Conservation (phyloP, 257 asterid genomes). For the Solanum chilense region DNA sequence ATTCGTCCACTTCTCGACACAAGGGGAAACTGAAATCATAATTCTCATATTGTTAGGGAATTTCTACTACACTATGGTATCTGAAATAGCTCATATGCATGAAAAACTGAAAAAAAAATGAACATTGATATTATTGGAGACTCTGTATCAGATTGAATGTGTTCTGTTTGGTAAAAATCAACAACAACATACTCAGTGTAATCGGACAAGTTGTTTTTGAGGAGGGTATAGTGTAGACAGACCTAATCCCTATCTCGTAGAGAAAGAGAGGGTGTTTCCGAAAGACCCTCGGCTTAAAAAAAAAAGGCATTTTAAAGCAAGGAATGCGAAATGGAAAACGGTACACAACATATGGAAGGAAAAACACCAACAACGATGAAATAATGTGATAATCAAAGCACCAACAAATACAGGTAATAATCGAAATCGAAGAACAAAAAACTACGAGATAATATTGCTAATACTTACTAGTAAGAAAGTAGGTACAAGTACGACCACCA, state of each 20-base stretch:
- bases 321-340: neutral
- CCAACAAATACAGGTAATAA: neutral
- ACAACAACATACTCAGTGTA: neutral
- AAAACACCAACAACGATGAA: neutral
- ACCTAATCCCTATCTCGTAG: neutral
- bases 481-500: neutral
- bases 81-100: neutral
- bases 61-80: neutral
- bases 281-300: neutral
- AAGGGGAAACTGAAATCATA: constrained; percentile 69
- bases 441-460: neutral
- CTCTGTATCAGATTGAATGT: neutral
- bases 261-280: neutral
- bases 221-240: neutral
- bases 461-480: neutral
- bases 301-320: neutral
- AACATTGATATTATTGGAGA: neutral
- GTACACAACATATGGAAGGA: neutral
- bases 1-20: constrained; percentile 91
- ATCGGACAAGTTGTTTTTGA: neutral
- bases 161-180: neutral
- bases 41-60: neutral
- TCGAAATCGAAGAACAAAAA: neutral
- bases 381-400: neutral
- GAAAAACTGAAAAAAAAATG: neutral